phyloP scores from a whole-genome alignment of 179 eudicot species.

The Pouteria campechiana region DNA sequence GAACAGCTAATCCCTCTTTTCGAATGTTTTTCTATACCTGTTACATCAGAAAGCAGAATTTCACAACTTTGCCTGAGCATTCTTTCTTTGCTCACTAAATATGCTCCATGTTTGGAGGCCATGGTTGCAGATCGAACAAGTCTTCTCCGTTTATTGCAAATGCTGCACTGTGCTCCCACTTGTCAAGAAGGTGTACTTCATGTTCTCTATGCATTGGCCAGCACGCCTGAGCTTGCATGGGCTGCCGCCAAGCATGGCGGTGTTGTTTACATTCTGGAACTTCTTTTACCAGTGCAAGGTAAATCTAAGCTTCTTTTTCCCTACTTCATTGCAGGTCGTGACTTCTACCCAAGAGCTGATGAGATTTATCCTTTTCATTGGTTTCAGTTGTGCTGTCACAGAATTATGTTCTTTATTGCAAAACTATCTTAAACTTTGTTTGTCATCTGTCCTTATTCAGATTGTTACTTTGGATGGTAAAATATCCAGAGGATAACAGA shows the following conservation, averaged over 20 bases:
- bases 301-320: slow-evolving; percentile 1
- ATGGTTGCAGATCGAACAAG: slow-evolving; percentile 99
- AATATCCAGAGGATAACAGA: too few relatives aligned
- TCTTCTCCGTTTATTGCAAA: slow-evolving; percentile 76
- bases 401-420: too few relatives aligned
- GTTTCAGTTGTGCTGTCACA: too few relatives aligned
- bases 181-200: slow-evolving; percentile 99
- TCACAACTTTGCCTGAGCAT: slow-evolving; percentile 83
- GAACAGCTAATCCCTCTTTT: slow-evolving; percentile 90
- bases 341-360: too few relatives aligned
- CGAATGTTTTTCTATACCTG: slow-evolving; percentile 81
- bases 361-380: too few relatives aligned
- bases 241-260: slow-evolving; percentile 99
- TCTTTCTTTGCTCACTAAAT: slow-evolving; percentile 81
- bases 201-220: slow-evolving; percentile 94
- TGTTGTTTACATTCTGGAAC: slow-evolving; percentile 90
- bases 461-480: too few relatives aligned
- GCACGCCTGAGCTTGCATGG: slow-evolving; percentile 99
- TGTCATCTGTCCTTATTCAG: too few relatives aligned
- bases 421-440: too few relatives aligned
- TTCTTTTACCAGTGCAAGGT: slow-evolving; percentile 88
- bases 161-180: slow-evolving; percentile 81
- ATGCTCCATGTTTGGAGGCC: slow-evolving; percentile 97
- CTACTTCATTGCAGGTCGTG: too few relatives aligned
- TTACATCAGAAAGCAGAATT: slow-evolving; percentile 57